phyloP scores from a whole-genome alignment of 2,329 filamentous ascomycete genomes.

The Fusarium veterinarium region DNA sequence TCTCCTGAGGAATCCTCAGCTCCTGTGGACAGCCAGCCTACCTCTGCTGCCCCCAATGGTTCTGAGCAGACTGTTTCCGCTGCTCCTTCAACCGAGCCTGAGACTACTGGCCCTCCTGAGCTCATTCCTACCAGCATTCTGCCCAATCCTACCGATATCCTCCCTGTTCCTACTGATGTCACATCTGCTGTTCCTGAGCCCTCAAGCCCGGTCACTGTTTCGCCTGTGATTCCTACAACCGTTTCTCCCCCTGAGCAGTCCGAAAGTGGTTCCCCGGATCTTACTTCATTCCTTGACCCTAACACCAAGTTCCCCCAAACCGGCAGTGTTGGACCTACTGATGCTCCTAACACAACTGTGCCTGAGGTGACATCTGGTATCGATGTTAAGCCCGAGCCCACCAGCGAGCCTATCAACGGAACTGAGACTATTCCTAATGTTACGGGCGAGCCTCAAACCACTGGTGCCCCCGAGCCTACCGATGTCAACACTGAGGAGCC shows the following conservation, averaged over 20 bases:
- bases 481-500: not conserved
- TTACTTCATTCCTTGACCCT: conserved; percentile 27
- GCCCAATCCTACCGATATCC: conserved; percentile 24
- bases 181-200: conserved; percentile 21
- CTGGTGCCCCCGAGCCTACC: conserved; percentile 10
- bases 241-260: not conserved
- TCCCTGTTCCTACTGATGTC: conserved; percentile 2
- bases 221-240: conserved; percentile 24
- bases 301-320: conserved; percentile 26
- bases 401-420: conserved; percentile 13
- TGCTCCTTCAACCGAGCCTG: conserved; percentile 20
- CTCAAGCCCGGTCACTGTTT: conserved; percentile 23
- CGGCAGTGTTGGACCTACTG: conserved; percentile 8
- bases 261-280: conserved; percentile 10
- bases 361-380: conserved; percentile 17
- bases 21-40: conserved; percentile 17
- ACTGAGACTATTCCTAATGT: conserved; percentile 14
- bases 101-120: conserved; percentile 22
- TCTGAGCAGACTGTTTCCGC: conserved; percentile 26
- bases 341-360: conserved; percentile 17
- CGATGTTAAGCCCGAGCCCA: conserved; percentile 20
- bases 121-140: conserved; percentile 21
- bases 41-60: conserved; percentile 9
- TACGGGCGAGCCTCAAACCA: conserved; percentile 21
- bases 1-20: conserved; percentile 14